Evolutionary conservation across 768 basidiomycete species (phyloP), one percentile per base, ranked within the genome.

Genomic region (Phanerochaete sordida): DNA sequence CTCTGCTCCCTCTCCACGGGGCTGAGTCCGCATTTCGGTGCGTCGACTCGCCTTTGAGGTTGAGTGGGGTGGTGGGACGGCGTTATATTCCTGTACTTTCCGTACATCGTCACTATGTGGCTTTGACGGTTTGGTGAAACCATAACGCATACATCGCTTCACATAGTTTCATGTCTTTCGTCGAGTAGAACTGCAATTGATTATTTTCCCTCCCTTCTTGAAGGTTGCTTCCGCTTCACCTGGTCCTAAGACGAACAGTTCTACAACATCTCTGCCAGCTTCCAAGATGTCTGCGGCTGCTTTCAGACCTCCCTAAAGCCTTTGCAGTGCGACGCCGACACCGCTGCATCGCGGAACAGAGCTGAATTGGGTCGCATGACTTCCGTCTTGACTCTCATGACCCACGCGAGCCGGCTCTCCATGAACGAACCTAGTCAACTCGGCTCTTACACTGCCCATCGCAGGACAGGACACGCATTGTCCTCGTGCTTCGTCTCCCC

Each of bases 71-170:
- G 69, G 71, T 64, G 61, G 70, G 66, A 81, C 77, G 79, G 84
- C 84, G 84, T 87, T 82, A 90, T 90, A 89, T 90, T 88, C 84
- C 86, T 87, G 77, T 79, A 86, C 84, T 82, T 84, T 77, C 87
- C 83, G 86, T 86, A 88, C 75, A 70, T 53, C 77, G 87, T 80
- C 77, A 87, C 84, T 87, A 88, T 81, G 88, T 88, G 81, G 82
- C 86, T 64, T 82, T 89, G 86, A 88, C 85, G 84, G 88, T 84
- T 73, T 81, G 84, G 86, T 84, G 66, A 88, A 87, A 88, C 88
- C 88, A 90, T 90, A 84, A 84, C 76, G 84, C 76, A 79, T 70
- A 88, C 87, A 89, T 75, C 43, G 57, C 47, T 44, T 51, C 39
- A 13, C 57, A 11, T 50, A 21, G 24, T 24, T 33, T 45, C n/a